Evolutionary conservation across 108 stramenopile species (phyloP).

Genomic region (Pseudonitzschia multiseries): DNA sequence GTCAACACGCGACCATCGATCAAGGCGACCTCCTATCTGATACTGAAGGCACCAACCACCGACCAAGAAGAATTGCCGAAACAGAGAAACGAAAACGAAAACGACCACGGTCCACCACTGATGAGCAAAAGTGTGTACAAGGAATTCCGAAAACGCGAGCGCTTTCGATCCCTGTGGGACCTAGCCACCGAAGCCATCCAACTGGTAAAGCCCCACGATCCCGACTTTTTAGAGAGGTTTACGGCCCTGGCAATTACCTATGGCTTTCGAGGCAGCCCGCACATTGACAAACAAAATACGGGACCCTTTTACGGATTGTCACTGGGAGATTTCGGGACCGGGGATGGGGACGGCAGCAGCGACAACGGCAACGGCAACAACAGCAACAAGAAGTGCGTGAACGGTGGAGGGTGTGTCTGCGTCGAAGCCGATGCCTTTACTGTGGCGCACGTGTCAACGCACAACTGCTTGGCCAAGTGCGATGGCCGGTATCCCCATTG

Average conservation of each 20-base stretch:
- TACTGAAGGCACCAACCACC: background rate
- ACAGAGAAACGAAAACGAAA: slow-evolving; percentile 1
- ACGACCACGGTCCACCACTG: too few relatives aligned
- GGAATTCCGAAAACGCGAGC: background rate
- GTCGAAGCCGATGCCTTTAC: slow-evolving; percentile 51
- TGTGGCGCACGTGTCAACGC: slow-evolving; percentile 53
- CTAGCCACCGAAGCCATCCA: background rate
- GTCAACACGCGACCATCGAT: slow-evolving; percentile 11
- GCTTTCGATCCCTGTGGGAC: background rate
- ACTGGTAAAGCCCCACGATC: slow-evolving; percentile 26
- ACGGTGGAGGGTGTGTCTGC: slow-evolving; percentile 38
- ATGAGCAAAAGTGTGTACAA: background rate
- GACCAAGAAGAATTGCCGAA: background rate
- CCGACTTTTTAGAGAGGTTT: slow-evolving; percentile 45
- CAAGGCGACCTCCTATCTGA: slow-evolving; percentile 11
- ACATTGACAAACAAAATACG: slow-evolving; percentile 66
- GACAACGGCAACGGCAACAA: too few relatives aligned
- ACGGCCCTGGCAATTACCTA: slow-evolving; percentile 66
- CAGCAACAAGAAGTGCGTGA: background rate
- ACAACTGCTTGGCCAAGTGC: slow-evolving; percentile 52
- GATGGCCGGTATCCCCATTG: slow-evolving; percentile 75
- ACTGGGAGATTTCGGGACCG: slow-evolving; percentile 32
- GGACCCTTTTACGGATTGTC: slow-evolving; percentile 70
- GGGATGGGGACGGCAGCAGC: too few relatives aligned
- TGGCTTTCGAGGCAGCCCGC: slow-evolving; percentile 61